Conservation (phyloP, 441 rosid genomes). For the Gossypium schwendimanii region DNA sequence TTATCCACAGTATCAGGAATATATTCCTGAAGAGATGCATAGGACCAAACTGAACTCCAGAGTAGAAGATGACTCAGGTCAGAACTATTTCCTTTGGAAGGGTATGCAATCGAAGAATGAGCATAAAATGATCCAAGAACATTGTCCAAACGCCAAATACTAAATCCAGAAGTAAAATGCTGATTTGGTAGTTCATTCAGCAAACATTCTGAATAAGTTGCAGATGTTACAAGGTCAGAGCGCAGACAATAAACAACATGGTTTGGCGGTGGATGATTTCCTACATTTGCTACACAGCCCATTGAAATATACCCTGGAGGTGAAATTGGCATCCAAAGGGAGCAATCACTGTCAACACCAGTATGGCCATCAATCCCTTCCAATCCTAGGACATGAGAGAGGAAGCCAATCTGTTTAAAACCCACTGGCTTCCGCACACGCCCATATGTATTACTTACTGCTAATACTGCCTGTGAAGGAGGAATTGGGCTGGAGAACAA, state of each 20-base stretch:
- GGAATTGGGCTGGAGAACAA: conserved; percentile 77
- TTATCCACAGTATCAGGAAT: conserved; percentile 29
- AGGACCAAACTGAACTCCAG: conserved; percentile 57
- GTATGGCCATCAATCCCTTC: conserved; percentile 32
- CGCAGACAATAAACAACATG: conserved; percentile 88
- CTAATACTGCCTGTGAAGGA: conserved; percentile 94
- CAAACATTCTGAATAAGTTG: conserved; percentile 86
- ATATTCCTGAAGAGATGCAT: conserved; percentile 37
- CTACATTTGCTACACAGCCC: conserved; percentile 88
- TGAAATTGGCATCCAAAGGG: conserved; percentile 96
- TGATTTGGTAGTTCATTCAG: conserved; percentile 41
- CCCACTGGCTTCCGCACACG: conserved; percentile 91
- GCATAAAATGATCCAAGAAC: conserved; percentile 89
- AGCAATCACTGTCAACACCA: conserved; percentile 53
- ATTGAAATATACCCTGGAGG: conserved; percentile 82
- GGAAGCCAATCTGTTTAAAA: conserved; percentile 58
- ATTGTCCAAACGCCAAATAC: conserved; percentile 95
- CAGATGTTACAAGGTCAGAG: conserved; percentile 88
- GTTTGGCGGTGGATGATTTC: conserved; percentile 73
- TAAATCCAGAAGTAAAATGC: conserved; percentile 62
- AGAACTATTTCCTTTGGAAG: conserved; percentile 46
- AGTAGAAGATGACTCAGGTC: conserved; percentile 76
- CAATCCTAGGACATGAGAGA: conserved; percentile 58
- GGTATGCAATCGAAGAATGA: conserved; percentile 59
- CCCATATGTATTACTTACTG: conserved; percentile 89